Conservation (phyloP, 345 rosid genomes). For the Kandelia obovata region DNA sequence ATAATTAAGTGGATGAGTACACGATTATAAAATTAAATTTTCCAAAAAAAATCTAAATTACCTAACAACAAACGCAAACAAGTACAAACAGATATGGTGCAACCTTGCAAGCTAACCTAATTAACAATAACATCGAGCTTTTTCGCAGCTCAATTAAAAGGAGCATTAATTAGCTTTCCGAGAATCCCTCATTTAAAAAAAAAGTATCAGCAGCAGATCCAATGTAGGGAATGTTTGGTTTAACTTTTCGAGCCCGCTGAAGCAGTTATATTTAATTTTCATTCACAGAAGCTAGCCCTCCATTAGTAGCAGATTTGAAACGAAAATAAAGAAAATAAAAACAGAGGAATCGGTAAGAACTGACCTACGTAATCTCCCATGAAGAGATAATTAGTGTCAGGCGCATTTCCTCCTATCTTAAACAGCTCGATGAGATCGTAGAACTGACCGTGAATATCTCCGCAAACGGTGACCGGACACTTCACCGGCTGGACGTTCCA, state of each 20-base stretch:
- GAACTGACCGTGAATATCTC: slow-evolving; percentile 99
- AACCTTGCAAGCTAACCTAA: background rate
- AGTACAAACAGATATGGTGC: background rate
- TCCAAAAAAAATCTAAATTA: background rate
- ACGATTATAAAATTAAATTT: background rate
- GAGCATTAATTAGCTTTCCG: too few species aligned
- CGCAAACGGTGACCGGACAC: slow-evolving; percentile 98
- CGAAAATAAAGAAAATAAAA: background rate
- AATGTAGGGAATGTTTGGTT: too few species aligned
- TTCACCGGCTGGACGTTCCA: slow-evolving; percentile 99
- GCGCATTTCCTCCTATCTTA: slow-evolving; percentile 90
- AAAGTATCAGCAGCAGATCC: too few species aligned
- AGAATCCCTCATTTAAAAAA: too few species aligned
- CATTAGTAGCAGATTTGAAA: too few species aligned
- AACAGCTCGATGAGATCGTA: slow-evolving; percentile 96
- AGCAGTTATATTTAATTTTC: too few species aligned
- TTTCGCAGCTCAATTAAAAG: too few species aligned
- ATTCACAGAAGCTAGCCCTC: too few species aligned
- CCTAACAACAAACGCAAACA: background rate
- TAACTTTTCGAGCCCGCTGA: too few species aligned
- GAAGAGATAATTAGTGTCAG: slow-evolving; percentile 94
- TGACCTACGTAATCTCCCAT: slow-evolving; percentile 99
- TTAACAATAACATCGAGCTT: too few species aligned
- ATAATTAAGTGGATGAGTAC: slow-evolving; percentile 5
- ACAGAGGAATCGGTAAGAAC: slow-evolving; percentile 17